phyloP scores from a whole-genome alignment of 768 basidiomycete genomes.

The Kwoniella botswanensis region DNA sequence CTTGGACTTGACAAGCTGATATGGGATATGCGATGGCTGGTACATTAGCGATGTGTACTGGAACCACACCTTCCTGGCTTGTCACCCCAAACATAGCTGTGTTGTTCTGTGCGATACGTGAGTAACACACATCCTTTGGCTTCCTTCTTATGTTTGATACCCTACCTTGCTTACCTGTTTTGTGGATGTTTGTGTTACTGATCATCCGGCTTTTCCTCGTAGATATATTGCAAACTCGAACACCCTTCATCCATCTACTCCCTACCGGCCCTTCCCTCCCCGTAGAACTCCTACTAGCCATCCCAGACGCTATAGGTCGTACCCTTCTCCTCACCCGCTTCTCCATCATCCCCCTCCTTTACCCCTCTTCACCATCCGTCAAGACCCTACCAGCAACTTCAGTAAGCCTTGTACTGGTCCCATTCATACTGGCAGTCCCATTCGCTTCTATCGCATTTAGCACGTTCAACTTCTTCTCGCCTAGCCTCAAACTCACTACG shows the following conservation, averaged over 20 bases:
- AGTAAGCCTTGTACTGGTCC: conserved; percentile 75
- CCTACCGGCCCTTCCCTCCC: conserved; percentile 66
- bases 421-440: conserved; percentile 77
- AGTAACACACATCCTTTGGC: conserved; percentile 31
- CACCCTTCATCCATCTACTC: conserved; percentile 64
- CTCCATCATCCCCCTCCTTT: conserved; percentile 67
- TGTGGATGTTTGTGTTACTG: neutral
- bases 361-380: conserved; percentile 62
- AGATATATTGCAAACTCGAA: conserved; percentile 53
- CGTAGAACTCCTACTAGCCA: conserved; percentile 72
- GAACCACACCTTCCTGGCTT: conserved; percentile 74
- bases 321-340: conserved; percentile 77
- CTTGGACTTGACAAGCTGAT: too few species aligned
- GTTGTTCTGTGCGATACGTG: conserved; percentile 69
- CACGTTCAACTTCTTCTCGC: conserved; percentile 72
- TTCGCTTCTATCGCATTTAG: conserved; percentile 59
- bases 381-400: conserved; percentile 75
- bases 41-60: conserved; percentile 42
- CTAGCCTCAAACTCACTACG: conserved; percentile 70
- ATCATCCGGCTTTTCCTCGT: neutral
- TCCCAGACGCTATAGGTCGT: conserved; percentile 79
- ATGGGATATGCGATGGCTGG: too few species aligned
- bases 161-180: neutral
- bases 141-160: neutral
- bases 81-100: conserved; percentile 70